Percentiles rank a stretch among this genome's conserved stretches.
These are phyloP conservation scores for Rhizoclosmatium sp. DNA, from an alignment of 192 early-diverging fungal species.

Conservation along the genomic window DNA sequence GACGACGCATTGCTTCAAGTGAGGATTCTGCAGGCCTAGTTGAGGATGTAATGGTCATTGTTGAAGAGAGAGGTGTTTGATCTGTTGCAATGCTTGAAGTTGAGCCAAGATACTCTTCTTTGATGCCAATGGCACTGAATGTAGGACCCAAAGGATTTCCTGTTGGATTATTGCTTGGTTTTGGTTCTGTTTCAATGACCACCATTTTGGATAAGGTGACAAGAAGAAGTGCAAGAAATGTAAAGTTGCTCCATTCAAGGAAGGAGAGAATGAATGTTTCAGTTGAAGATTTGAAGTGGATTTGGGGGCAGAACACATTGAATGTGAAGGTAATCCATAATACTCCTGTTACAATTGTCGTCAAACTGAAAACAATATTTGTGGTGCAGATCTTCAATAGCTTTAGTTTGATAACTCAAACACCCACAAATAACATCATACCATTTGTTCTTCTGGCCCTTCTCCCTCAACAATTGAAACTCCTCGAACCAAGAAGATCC, in stretches of 20 bases:
- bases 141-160: too few species aligned
- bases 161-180: neutral
- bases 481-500: neutral
- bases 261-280: constrained; percentile 14
- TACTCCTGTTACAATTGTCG: neutral
- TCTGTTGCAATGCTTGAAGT: neutral
- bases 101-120: neutral
- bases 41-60: neutral
- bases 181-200: neutral
- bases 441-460: neutral
- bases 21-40: neutral
- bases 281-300: constrained; percentile 13
- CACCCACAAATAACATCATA: neutral
- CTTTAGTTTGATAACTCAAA: neutral
- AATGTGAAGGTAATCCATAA: constrained; percentile 30
- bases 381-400: constrained; percentile 5
- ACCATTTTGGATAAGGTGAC: neutral
- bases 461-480: neutral
- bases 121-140: too few species aligned
- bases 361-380: neutral
- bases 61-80: neutral
- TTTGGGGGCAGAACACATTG: constrained; percentile 35
- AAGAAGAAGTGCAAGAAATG: neutral
- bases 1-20: neutral
- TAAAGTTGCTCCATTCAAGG: constrained; percentile 21